Percentiles rank a stretch among this genome's conserved stretches.
phyloP scores from a whole-genome alignment of 2,329 filamentous ascomycete species.

The Scorias spongiosa region DNA sequence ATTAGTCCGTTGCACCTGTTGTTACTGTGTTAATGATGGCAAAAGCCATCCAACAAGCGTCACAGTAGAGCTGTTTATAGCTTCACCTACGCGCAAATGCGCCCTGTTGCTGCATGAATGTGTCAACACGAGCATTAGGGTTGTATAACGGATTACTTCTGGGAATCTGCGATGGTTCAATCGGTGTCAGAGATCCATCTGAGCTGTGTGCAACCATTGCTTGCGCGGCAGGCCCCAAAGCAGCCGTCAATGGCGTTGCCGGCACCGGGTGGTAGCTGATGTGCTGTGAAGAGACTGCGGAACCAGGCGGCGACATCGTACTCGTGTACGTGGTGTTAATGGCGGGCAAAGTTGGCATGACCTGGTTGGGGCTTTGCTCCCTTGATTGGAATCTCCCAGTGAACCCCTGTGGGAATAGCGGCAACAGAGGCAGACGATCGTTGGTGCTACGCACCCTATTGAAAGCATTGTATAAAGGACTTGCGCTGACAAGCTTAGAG shows the following conservation, averaged over 20 bases:
- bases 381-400: background rate
- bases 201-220: slow-evolving; percentile 47
- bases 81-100: background rate
- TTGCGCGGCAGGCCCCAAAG: slow-evolving; percentile 76
- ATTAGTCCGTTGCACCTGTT: too few species aligned
- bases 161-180: background rate
- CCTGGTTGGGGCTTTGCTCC: background rate
- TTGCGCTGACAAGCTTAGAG: slow-evolving; percentile 52
- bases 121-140: background rate
- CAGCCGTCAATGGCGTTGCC: slow-evolving; percentile 78
- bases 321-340: slow-evolving; percentile 12
- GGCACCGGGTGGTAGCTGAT: slow-evolving; percentile 45
- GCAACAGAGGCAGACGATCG: slow-evolving; percentile 8
- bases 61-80: too few species aligned
- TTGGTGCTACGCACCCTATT: background rate
- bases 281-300: slow-evolving; percentile 4
- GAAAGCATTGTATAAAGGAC: slow-evolving; percentile 40
- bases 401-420: slow-evolving; percentile 6
- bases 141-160: background rate
- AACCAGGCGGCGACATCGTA: slow-evolving; percentile 1
- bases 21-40: too few species aligned
- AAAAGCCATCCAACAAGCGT: too few species aligned
- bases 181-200: background rate
- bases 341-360: background rate
- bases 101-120: background rate